Evolutionary conservation across 192 early-diverging fungal species (phyloP), one percentile per base, ranked within the genome.

Genomic region (Entomortierella beljakovae): DNA sequence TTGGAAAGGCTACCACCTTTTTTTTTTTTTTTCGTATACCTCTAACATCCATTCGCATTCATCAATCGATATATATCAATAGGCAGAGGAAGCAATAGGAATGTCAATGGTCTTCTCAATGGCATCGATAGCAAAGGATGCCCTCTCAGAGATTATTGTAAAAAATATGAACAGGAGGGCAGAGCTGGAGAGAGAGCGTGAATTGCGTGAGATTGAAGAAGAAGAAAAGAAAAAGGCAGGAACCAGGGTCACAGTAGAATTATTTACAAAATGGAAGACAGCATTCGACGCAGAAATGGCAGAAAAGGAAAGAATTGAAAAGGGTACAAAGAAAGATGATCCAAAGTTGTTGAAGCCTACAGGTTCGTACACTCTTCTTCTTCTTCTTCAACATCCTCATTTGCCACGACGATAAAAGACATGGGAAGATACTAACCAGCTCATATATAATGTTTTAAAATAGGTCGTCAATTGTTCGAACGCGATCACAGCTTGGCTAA

Each of bases 81-180:
- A 89, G 88, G 88, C 68, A 16, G 90, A 93, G 54, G 89, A 93
- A 48, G 89, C 88, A 68, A 68, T 96, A 53, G 97, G 97, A 25
- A 96, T 97, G 93, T 94, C 90, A 42, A 96, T 96, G 93, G 88
- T 95, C 26, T 98, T 98, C 74, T 88, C 89, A 28, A 86, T 98
- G 86, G 90, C 88, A 5, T 85, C 91, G 3, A 71, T 82, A 3
- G 85, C 95, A 18, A 94, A 94, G 69, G 97, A 99, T 64, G 70
- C 68, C 0, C 64, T 95, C 28, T 90, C 88, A 53, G 80, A 88
- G 51, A 69, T 92, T 32, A 84, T 96, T 3, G 16, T 62, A 10
- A 85, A 85, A 35, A 87, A 87, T 58, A 83, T 84, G 40, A 86
- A 81, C n/a, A 82, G 63, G 35, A 60, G 83, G 29, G 85, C 86